Evolutionary conservation across 2,329 filamentous ascomycete genomes (phyloP).

Genomic region (Verruconis gallopava): DNA sequence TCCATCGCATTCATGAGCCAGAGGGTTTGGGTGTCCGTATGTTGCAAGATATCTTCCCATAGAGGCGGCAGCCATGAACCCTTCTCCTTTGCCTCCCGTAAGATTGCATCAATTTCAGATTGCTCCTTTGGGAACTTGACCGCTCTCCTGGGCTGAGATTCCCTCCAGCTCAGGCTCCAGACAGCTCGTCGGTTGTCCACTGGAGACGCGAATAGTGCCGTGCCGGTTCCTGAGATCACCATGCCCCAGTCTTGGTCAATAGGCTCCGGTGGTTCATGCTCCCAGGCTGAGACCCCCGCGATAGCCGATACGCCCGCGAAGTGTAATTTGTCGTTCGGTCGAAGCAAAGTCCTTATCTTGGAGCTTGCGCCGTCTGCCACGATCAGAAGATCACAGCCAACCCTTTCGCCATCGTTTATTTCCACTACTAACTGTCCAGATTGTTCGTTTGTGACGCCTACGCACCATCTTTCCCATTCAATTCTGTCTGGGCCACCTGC

Average conservation of each 20-base stretch:
- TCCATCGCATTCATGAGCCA: constrained; percentile 31
- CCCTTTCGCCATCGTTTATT: constrained; percentile 14
- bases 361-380: no score
- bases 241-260: constrained; percentile 13
- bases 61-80: constrained; percentile 25
- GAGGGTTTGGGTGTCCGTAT: constrained; percentile 27
- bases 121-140: constrained; percentile 8
- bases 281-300: constrained; percentile 27
- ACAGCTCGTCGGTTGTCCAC: constrained; percentile 28
- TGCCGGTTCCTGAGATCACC: constrained; percentile 19
- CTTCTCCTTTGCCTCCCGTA: constrained; percentile 20
- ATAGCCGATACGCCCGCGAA: constrained; percentile 30
- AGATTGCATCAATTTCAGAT: constrained; percentile 20
- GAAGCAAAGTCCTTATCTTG: constrained; percentile 30
- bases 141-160: constrained; percentile 4
- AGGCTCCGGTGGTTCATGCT: constrained; percentile 12
- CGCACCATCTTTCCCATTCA: no score
- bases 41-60: constrained; percentile 28
- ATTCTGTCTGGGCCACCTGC: no score
- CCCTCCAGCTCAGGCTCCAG: constrained; percentile 31
- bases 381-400: constrained; percentile 31
- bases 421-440: no score
- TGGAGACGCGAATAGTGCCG: constrained; percentile 33
- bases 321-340: constrained; percentile 27
- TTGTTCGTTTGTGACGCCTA: no score